Base-by-base conservation (phyloP, 2,329 filamentous ascomycete genomes). In the Exophiala sp. region DNA sequence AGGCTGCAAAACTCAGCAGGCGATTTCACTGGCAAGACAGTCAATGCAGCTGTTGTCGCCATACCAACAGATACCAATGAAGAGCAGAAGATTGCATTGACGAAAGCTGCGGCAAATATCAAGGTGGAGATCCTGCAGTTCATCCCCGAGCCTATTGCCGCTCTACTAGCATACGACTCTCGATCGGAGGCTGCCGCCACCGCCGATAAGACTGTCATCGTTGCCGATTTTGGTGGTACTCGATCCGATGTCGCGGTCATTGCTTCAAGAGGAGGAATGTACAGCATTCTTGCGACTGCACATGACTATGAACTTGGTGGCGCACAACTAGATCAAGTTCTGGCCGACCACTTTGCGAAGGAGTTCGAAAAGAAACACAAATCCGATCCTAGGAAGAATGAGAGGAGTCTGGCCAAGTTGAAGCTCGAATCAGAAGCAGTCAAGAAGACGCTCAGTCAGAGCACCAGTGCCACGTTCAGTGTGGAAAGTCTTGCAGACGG, bases 341-440 rank as follows among this genome's bases (percentile, higher is more conserved):
- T 99, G 55, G 88, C 96, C 70, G 92, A 99, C 71, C 87, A 96
- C 79, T 96, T 97, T 65, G 88, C 92, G 65, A 99, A 99, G 81
- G 94, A 99, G 75, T 99, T 99, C 76, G 82, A 94, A 68, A 97
- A 99, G 83, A 96, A 95, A 81, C 84, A 97, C 82, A 87, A 86
- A 76, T 83, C 83, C 54, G 94, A 97, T 72, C 94, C 94, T 18
- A 83, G 91, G 64, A 81, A 86, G 68, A 89, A 94, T 69, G 79
- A 86, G 51, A 86, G 86, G 66, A 87, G 88, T 65, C 76, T 96
- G 65, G 91, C 94, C 58, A 99, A 97, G 81, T 79, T 99, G 63
- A 92, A 90, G 74, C 80, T 91, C 44, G 94, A 97, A 78, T 83
- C 90, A 61, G 94, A 99, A 76, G 82, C 86, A 45, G 87, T 91